Conservation (phyloP, 129 eudicot species). For the Oenanthe sinensis region DNA sequence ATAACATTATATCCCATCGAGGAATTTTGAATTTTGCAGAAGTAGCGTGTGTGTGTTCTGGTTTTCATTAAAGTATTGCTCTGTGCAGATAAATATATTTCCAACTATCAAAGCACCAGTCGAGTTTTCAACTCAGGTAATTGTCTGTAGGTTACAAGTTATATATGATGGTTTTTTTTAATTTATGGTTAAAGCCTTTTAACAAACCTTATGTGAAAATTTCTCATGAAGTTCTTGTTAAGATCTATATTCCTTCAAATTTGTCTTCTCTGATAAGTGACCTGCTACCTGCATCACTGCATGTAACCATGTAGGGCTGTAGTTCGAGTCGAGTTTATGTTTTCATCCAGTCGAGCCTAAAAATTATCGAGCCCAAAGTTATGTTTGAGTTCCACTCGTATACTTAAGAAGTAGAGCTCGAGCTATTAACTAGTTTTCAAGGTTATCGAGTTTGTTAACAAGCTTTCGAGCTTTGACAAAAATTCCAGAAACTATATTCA, state of each 20-base stretch:
- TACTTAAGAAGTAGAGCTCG: no score
- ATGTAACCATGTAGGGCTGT: not conserved
- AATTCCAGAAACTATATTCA: no score
- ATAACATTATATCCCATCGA: no score
- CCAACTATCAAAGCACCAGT: constrained; percentile 88
- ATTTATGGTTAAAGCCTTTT: not conserved
- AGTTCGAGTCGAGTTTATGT: no score
- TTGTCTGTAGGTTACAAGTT: not conserved
- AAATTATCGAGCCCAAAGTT: no score
- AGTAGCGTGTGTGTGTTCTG: not conserved
- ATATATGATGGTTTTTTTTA: not conserved
- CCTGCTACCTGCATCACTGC: not conserved
- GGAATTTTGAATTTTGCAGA: not conserved
- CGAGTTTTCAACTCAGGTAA: constrained; percentile 53
- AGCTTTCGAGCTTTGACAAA: no score
- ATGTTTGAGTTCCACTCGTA: no score
- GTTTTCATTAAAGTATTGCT: constrained; percentile 9
- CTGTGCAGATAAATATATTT: constrained; percentile 72
- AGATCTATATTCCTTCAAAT: not conserved
- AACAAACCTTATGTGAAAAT: not conserved
- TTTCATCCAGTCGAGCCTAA: no score
- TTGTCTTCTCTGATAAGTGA: not conserved
- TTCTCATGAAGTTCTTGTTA: not conserved
- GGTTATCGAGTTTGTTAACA: no score
- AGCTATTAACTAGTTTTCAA: no score